A percentile compares a stretch with the other conserved stretches of the same genome.
These are phyloP conservation scores for Herpetomonas muscarum DNA, from an alignment of 208 protist genomes.

Conservation along the genomic window DNA sequence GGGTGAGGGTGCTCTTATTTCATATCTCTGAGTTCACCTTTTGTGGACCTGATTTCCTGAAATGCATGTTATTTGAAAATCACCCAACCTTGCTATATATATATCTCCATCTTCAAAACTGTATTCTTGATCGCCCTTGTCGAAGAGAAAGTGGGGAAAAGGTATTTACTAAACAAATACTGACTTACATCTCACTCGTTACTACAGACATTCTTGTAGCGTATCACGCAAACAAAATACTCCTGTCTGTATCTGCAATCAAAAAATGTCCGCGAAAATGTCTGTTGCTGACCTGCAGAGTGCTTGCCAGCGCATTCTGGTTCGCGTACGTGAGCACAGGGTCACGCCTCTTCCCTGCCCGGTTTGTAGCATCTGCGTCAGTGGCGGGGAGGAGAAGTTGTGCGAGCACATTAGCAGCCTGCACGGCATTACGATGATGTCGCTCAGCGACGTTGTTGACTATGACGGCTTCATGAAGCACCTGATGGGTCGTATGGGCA, in stretches of 20 bases:
- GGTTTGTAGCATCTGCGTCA: conserved; percentile 33
- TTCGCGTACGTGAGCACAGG: conserved; percentile 30
- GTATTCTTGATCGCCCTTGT: too few species aligned
- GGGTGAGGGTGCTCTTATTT: too few species aligned
- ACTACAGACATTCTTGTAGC: too few species aligned
- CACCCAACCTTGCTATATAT: too few species aligned
- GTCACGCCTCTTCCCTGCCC: conserved; percentile 38
- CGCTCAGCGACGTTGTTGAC: conserved; percentile 58
- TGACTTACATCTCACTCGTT: too few species aligned
- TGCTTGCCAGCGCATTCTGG: conserved; percentile 54
- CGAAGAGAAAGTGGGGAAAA: too few species aligned
- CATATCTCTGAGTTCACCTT: too few species aligned
- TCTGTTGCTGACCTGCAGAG: conserved; percentile 23
- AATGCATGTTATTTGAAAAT: too few species aligned
- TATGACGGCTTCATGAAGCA: conserved; percentile 34
- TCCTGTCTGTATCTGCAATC: background rate
- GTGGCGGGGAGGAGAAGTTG: conserved; percentile 34
- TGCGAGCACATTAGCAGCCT: conserved; percentile 50
- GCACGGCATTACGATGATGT: conserved; percentile 39
- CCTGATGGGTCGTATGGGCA: conserved; percentile 18
- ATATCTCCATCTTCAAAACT: too few species aligned
- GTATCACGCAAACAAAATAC: background rate
- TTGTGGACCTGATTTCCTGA: too few species aligned
- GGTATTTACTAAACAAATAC: too few species aligned
- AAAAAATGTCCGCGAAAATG: background rate